These are phyloP conservation scores for Mycena alexandri DNA, from an alignment of 768 basidiomycete genomes.

Conservation along the genomic window DNA sequence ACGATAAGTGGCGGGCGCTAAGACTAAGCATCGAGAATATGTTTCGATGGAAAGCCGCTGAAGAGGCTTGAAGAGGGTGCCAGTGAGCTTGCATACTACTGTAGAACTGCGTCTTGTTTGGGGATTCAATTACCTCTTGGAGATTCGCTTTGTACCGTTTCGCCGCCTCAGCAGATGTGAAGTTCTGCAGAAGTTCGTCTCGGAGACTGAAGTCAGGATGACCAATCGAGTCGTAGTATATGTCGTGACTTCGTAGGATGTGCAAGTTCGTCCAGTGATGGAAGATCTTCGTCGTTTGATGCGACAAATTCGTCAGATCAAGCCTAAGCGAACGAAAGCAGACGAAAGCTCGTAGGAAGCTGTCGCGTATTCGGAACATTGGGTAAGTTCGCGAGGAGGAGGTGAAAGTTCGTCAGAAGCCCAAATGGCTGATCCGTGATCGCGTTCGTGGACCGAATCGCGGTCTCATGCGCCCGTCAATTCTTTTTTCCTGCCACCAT, in stretches of 20 bases:
- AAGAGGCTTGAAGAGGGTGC: too few species aligned
- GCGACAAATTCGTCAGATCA: constrained; percentile 3
- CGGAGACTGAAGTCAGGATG: constrained; percentile 47
- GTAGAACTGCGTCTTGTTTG: constrained; percentile 43
- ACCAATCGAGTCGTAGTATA: constrained; percentile 21
- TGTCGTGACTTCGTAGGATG: constrained; percentile 11
- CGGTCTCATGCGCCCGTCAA: too few species aligned
- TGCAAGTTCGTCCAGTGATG: constrained; percentile 10
- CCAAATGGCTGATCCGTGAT: too few species aligned
- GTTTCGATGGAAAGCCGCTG: not conserved
- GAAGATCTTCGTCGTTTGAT: constrained; percentile 10
- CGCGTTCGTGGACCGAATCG: too few species aligned
- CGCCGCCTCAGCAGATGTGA: not conserved
- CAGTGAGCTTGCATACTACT: constrained; percentile 45
- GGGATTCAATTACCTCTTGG: constrained; percentile 30
- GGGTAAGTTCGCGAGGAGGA: too few species aligned
- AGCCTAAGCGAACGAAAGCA: constrained; percentile 2
- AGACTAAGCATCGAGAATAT: constrained; percentile 37
- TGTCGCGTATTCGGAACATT: not conserved
- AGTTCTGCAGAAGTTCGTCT: constrained; percentile 21
- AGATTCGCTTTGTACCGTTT: constrained; percentile 39
- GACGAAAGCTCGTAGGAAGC: not conserved
- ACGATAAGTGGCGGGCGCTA: constrained; percentile 20
- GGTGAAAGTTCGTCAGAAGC: not conserved
- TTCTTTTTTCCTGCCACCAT: too few species aligned